Conservation (phyloP, 2,329 filamentous ascomycete genomes). For the Penicillium sp. region DNA sequence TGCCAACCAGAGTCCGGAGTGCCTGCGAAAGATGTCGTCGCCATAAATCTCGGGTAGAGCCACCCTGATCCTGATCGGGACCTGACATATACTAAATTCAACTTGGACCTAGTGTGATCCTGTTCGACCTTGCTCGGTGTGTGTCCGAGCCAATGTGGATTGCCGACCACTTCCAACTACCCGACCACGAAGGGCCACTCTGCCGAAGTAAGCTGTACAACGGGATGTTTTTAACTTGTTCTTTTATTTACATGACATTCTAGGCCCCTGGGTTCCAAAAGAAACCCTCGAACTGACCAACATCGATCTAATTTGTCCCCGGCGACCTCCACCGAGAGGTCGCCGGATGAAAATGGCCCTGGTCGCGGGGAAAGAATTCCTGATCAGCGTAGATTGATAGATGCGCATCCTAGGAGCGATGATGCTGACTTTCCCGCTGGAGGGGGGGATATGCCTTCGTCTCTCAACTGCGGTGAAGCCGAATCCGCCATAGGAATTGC, state of each 20-base stretch:
- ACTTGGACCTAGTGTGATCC: slow-evolving; percentile 29
- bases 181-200: slow-evolving; percentile 1
- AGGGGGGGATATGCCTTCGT: not conserved
- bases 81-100: not conserved
- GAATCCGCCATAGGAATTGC: slow-evolving; percentile 39
- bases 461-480: slow-evolving; percentile 27
- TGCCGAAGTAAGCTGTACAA: slow-evolving; percentile 10
- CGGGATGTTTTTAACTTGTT: not conserved
- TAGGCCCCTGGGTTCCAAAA: not conserved
- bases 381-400: not conserved
- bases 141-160: slow-evolving; percentile 28
- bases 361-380: not conserved
- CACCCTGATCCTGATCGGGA: not conserved
- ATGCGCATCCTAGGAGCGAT: not conserved
- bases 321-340: not conserved
- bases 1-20: slow-evolving; percentile 28
- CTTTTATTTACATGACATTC: not conserved
- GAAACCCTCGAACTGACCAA: not conserved
- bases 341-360: not conserved
- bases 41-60: slow-evolving; percentile 31
- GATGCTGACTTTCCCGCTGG: not conserved
- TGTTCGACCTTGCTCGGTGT: slow-evolving; percentile 35
- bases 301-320: not conserved
- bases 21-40: slow-evolving; percentile 32
- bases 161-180: slow-evolving; percentile 11